These are phyloP conservation scores for Metschnikowia proteae DNA, from an alignment of 805 yeast species.

Conservation along the genomic window DNA sequence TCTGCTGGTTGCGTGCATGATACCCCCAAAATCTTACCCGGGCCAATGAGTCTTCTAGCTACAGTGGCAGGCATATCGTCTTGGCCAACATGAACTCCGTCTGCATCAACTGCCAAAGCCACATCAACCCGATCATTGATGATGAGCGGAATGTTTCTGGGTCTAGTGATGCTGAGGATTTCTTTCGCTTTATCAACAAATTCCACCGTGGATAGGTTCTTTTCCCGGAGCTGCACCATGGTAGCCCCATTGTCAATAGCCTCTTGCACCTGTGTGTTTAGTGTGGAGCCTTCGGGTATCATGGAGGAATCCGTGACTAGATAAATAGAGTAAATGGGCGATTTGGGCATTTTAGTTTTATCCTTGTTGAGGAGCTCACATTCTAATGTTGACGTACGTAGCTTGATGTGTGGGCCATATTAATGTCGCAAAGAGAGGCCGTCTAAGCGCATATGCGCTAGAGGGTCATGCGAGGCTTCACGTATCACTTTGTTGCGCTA, in stretches of 20 bases:
- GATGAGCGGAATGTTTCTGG: slow-evolving; percentile 65
- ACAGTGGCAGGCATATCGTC: slow-evolving; percentile 68
- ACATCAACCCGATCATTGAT: slow-evolving; percentile 87
- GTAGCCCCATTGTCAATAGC: slow-evolving; percentile 75
- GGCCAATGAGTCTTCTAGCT: slow-evolving; percentile 66
- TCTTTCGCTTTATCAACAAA: slow-evolving; percentile 60
- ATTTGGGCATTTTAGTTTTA: background rate
- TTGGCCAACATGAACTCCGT: slow-evolving; percentile 91
- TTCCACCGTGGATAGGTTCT: slow-evolving; percentile 59
- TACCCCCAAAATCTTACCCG: slow-evolving; percentile 74
- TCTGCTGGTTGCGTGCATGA: slow-evolving; percentile 63
- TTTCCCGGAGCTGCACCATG: slow-evolving; percentile 80
- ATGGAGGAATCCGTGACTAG: slow-evolving; percentile 77
- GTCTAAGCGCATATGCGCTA: slow-evolving; percentile 17
- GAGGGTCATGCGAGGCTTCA: background rate
- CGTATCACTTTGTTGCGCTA: too few relatives aligned
- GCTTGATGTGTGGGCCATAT: background rate
- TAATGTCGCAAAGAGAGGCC: slow-evolving; percentile 12
- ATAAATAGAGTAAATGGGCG: slow-evolving; percentile 44
- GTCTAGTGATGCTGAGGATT: slow-evolving; percentile 59
- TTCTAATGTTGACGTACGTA: background rate
- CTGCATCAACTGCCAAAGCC: slow-evolving; percentile 85
- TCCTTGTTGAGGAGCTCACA: too few relatives aligned
- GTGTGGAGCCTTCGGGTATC: slow-evolving; percentile 57
- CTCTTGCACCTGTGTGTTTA: slow-evolving; percentile 57